Evolutionary conservation across 768 basidiomycete genomes (phyloP).

Genomic region (Calocybe indica): DNA sequence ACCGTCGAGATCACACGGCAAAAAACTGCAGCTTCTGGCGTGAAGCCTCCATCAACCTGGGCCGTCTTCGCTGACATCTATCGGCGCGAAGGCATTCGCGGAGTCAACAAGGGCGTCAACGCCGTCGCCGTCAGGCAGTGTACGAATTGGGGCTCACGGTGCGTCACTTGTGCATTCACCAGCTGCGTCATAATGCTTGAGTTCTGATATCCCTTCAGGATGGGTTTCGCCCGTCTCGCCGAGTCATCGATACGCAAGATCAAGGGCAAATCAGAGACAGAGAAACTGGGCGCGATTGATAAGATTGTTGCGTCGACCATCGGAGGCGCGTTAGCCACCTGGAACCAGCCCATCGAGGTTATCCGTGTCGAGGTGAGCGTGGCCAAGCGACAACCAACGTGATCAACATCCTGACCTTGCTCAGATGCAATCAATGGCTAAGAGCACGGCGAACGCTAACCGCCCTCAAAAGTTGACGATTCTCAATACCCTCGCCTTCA

Average conservation of each 20-base stretch:
- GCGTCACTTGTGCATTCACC: conserved; percentile 16
- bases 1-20: conserved; percentile 96
- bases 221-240: conserved; percentile 94
- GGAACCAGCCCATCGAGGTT: conserved; percentile 99
- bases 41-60: conserved; percentile 89
- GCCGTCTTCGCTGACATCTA: conserved; percentile 94
- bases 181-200: background rate
- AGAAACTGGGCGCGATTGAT: conserved; percentile 70
- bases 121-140: conserved; percentile 89
- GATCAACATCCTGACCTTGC: conserved; percentile 1
- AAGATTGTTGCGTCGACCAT: conserved; percentile 86
- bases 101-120: conserved; percentile 99
- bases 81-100: conserved; percentile 85
- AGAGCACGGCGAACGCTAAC: conserved; percentile 64
- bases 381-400: background rate
- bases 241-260: conserved; percentile 73
- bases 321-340: conserved; percentile 93
- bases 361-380: conserved; percentile 82
- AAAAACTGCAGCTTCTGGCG: conserved; percentile 81
- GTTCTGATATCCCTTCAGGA: conserved; percentile 39
- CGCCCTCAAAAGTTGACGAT: conserved; percentile 92
- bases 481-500: conserved; percentile 84
- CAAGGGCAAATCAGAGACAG: conserved; percentile 73
- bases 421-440: conserved; percentile 99
- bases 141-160: conserved; percentile 93